phyloP scores from a whole-genome alignment of 164 flowering plant species.

The Vitis amurensis region DNA sequence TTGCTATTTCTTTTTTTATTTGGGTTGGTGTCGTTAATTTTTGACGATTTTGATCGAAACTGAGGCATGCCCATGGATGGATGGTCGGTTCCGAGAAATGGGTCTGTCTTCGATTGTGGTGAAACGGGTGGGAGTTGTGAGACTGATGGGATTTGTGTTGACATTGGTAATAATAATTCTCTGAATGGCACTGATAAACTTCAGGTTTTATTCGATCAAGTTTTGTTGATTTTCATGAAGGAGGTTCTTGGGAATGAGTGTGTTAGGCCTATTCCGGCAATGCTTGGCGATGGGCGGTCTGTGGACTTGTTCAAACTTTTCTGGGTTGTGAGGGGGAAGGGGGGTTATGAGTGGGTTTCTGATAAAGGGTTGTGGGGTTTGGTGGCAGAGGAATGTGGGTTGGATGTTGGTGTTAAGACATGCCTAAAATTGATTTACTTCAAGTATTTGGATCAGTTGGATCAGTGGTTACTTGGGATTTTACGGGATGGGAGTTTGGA shows the following conservation, averaged over 20 bases:
- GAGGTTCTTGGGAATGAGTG: conserved; percentile 21
- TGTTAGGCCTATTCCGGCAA: conserved; percentile 42
- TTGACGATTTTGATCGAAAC: conserved; percentile 1
- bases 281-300: conserved; percentile 41
- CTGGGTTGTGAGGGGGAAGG: conserved; percentile 41
- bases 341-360: conserved; percentile 51
- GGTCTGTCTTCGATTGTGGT: conserved; percentile 18
- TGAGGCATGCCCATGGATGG: conserved; percentile 38
- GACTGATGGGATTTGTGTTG: conserved; percentile 5
- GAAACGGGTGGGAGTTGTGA: conserved; percentile 3
- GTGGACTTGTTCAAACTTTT: conserved; percentile 56
- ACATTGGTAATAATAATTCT: conserved; percentile 12
- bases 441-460: conserved; percentile 50
- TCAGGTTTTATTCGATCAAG: conserved; percentile 40
- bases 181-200: conserved; percentile 23
- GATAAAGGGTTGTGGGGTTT: conserved; percentile 39
- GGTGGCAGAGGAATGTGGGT: conserved; percentile 42
- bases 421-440: conserved; percentile 41
- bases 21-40: no score
- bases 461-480: conserved; percentile 31
- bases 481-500: conserved; percentile 12
- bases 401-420: conserved; percentile 19
- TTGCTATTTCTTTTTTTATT: no score
- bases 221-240: conserved; percentile 31
- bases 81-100: conserved; percentile 39